Evolutionary conservation across 371 early-diverging fungal genomes (phyloP), one percentile per base, ranked within the genome.

Genomic region (Circinella umbellata): DNA sequence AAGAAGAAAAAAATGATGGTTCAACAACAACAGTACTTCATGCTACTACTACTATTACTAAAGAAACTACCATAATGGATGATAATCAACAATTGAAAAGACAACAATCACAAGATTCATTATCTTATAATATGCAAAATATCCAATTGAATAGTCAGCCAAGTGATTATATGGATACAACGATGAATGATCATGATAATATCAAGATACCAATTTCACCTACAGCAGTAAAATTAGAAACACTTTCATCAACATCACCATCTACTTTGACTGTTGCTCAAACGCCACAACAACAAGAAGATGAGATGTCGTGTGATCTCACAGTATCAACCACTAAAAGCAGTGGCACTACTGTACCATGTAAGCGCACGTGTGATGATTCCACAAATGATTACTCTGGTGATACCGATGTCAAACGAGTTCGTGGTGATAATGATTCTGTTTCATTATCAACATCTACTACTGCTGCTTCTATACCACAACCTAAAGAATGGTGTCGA

Each of bases 401-500:
- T 34, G 57, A 57, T 27, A 57, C 57, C 57, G 57, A 27, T 57
- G 57, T 57, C 57, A 57, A 57, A 34, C 57, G 57, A 10, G 57
- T 27, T 7, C 57, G 57, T 34, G 57, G 27, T n/a, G 57, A 34
- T 13, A 15, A 51, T 8, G 3, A 10, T 18, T 18, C 38, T 37
- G 0, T 15, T 47, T 48, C 48, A 13, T 42, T 13, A 63, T 63
- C 63, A 35, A 15, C 62, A 4, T 36, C 62, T 62, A 11, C 47
- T 47, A 47, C 47, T 47, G 1, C 54, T 34, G 6, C 34, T 10
- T 11, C 27, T 27, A n/a, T 57, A 6, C 20, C 57, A 51, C 51
- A 51, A n/a, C 63, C 63, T 4, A 53, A 64, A 35, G 36, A 17
- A 34, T 64, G 65, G 65, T 80, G 80, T 73, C 49, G 70, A 9